Conservation (phyloP, 371 early-diverging fungal species). For the Entomophthora muscae region DNA sequence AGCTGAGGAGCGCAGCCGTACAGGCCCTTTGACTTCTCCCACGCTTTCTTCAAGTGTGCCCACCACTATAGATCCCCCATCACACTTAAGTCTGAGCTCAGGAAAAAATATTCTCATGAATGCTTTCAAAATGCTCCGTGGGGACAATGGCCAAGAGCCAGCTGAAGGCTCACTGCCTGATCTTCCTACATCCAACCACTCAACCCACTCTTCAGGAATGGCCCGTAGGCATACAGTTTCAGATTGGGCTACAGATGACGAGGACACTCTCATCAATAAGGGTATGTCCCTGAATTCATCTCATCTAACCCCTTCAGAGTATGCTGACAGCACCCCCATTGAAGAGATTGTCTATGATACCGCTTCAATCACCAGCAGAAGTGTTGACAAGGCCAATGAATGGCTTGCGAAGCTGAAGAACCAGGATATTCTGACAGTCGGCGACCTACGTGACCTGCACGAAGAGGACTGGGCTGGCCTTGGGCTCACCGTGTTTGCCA, state of each 20-base stretch:
- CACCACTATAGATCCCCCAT: neutral
- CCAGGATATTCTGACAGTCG: slow-evolving; percentile 67
- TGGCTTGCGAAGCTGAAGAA: slow-evolving; percentile 47
- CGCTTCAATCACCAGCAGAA: slow-evolving; percentile 41
- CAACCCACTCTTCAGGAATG: neutral
- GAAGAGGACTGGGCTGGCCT: slow-evolving; percentile 60
- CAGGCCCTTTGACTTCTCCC: too few species aligned
- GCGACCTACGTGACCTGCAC: slow-evolving; percentile 50
- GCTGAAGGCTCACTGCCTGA: neutral
- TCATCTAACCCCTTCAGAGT: slow-evolving; percentile 18
- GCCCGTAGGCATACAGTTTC: neutral
- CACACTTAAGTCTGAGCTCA: neutral
- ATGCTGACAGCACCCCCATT: slow-evolving; percentile 35
- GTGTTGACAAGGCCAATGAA: slow-evolving; percentile 47
- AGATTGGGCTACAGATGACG: neutral
- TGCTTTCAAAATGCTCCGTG: too few species aligned
- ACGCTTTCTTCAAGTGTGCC: neutral
- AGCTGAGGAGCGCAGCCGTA: neutral
- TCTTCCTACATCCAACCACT: neutral
- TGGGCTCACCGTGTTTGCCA: slow-evolving; percentile 72
- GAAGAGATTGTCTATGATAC: slow-evolving; percentile 48
- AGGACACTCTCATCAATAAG: neutral
- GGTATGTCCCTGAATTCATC: neutral
- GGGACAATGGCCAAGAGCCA: too few species aligned
- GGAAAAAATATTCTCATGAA: neutral